phyloP scores from a whole-genome alignment of 1,284 basidiomycete genomes.

The Trichosporon sp. region DNA sequence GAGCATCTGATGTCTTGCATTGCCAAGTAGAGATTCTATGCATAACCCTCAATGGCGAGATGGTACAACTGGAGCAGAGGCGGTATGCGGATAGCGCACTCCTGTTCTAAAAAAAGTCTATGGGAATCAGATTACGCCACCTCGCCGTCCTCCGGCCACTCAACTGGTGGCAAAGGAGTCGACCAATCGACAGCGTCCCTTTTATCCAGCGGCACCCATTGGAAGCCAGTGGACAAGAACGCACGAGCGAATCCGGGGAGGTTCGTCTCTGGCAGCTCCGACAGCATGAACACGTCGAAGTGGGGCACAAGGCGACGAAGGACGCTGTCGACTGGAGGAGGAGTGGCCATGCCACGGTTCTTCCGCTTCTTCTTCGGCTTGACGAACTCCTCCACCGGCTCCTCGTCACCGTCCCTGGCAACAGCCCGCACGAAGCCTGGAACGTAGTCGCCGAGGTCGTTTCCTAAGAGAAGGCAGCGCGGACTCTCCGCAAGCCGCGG shows the following conservation, averaged over 20 bases:
- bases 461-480: conserved; percentile 36
- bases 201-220: conserved; percentile 32
- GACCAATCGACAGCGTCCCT: conserved; percentile 36
- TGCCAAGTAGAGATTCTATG: neutral
- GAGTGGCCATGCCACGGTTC: conserved; percentile 17
- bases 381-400: conserved; percentile 27
- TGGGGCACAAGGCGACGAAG: conserved; percentile 41
- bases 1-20: neutral
- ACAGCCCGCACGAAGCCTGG: conserved; percentile 24
- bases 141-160: conserved; percentile 42
- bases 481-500: conserved; percentile 14
- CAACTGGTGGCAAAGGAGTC: conserved; percentile 32
- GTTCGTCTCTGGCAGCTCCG: conserved; percentile 39
- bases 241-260: conserved; percentile 45
- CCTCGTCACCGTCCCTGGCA: neutral
- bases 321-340: conserved; percentile 29
- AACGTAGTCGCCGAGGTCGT: conserved; percentile 42
- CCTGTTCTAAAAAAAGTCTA: neutral
- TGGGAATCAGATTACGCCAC: conserved; percentile 14
- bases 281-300: conserved; percentile 25
- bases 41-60: neutral
- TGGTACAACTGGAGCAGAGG: neutral
- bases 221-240: conserved; percentile 41
- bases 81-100: neutral
- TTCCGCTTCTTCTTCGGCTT: conserved; percentile 46